phyloP scores from a whole-genome alignment of 1,284 basidiomycete genomes.

The Cerrena zonata region DNA sequence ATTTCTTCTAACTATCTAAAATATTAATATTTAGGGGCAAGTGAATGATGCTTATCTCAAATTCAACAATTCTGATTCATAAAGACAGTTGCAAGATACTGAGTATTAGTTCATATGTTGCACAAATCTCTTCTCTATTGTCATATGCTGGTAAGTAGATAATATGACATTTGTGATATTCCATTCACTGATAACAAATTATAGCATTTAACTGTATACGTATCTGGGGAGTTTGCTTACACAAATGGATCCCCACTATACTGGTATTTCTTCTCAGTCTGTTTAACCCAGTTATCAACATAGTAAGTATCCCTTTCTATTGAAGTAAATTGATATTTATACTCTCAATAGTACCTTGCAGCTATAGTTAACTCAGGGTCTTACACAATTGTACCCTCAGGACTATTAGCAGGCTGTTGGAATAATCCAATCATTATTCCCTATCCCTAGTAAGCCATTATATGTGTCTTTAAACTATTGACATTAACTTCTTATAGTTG shows the following conservation, averaged over 20 bases:
- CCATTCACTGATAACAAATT: not conserved
- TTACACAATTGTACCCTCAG: not conserved
- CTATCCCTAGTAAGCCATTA: not conserved
- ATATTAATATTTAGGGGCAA: not conserved
- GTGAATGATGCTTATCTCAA: not conserved
- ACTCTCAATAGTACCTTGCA: not conserved
- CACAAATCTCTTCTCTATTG: not conserved
- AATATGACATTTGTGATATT: not conserved
- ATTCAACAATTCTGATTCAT: not conserved
- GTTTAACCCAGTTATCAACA: not conserved
- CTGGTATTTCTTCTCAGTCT: conserved; percentile 1
- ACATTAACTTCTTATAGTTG: not conserved
- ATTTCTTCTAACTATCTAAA: not conserved
- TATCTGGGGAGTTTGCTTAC: not conserved
- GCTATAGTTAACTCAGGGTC: not conserved
- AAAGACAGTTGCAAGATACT: not conserved
- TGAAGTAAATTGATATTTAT: not conserved
- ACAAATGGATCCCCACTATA: not conserved
- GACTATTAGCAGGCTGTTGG: not conserved
- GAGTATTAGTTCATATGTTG: not conserved
- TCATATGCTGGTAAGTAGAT: not conserved
- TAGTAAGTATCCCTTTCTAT: not conserved
- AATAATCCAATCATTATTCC: not conserved
- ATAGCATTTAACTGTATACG: not conserved
- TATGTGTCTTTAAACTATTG: not conserved